phyloP scores from a whole-genome alignment of 768 basidiomycete species.

The Rhodosporidiobolus sp. region DNA sequence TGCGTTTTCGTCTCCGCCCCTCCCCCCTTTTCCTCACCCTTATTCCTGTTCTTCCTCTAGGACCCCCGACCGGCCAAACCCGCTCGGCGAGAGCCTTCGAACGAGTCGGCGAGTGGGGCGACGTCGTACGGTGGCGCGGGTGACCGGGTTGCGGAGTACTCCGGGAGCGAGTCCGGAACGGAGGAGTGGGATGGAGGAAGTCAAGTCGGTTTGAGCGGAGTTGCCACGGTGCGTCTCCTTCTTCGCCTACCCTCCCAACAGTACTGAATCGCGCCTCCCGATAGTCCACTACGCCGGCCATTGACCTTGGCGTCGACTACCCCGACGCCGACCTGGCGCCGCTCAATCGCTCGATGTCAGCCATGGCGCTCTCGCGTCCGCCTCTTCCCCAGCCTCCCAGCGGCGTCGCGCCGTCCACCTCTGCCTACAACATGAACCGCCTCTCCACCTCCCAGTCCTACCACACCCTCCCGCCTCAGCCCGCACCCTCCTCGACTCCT shows the following conservation, averaged over 20 bases:
- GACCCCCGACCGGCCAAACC: constrained; percentile 8
- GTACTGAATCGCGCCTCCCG: not conserved
- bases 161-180: not conserved
- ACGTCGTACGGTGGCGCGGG: constrained; percentile 26
- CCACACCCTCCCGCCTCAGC: not conserved
- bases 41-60: not conserved
- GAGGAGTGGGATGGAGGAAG: constrained; percentile 15
- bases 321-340: constrained; percentile 35
- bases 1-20: constrained; percentile 4
- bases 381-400: constrained; percentile 17
- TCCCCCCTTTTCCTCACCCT: not conserved
- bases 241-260: rapidly evolving
- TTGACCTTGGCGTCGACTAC: constrained; percentile 28
- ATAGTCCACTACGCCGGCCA: not conserved
- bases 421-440: not conserved
- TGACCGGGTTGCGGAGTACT: constrained; percentile 3
- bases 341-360: constrained; percentile 28
- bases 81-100: not conserved
- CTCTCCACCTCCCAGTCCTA: not conserved
- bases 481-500: not conserved
- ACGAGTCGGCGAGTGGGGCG: not conserved
- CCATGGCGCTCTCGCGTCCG: constrained; percentile 24
- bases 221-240: not conserved
- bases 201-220: not conserved
- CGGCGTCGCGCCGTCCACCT: not conserved